Evolutionary conservation across 768 basidiomycete species (phyloP).

Genomic region (Tulasnella sp.): DNA sequence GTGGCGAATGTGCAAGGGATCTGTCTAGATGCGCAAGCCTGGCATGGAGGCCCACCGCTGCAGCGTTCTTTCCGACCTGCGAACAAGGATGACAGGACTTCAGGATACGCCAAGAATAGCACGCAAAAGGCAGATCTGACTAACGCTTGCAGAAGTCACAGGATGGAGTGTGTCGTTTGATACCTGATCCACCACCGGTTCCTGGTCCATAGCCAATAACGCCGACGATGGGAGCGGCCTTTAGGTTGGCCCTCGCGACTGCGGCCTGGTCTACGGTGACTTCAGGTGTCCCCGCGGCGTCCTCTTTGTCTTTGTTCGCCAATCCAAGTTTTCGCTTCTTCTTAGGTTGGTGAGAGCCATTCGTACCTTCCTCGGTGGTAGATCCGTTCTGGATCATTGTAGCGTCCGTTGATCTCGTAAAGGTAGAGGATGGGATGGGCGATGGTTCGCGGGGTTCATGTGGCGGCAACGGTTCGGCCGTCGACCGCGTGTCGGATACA

Average conservation of each 20-base stretch:
- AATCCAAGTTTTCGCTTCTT: neutral
- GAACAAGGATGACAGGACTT: neutral
- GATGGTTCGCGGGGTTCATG: too few species aligned
- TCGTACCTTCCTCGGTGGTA: neutral
- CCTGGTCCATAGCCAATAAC: constrained; percentile 14
- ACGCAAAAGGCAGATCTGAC: too few species aligned
- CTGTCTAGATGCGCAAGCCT: constrained; percentile 10
- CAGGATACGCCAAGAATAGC: too few species aligned
- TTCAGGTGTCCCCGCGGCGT: neutral
- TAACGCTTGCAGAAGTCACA: constrained; percentile 16
- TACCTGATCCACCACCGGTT: constrained; percentile 9
- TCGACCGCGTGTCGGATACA: too few species aligned
- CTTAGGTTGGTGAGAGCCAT: neutral
- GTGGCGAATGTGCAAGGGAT: constrained; percentile 13
- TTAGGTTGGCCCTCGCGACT: constrained; percentile 8
- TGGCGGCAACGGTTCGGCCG: too few species aligned
- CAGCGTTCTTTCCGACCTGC: constrained; percentile 15
- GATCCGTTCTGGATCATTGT: neutral
- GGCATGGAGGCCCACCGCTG: constrained; percentile 12
- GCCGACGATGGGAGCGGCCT: constrained; percentile 6
- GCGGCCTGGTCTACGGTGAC: neutral
- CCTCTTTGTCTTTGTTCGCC: neutral
- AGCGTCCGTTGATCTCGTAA: neutral
- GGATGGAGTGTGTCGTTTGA: constrained; percentile 11
- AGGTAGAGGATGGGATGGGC: too few species aligned